These are phyloP conservation scores for Calonectria pauciramosa DNA, from an alignment of 2,329 filamentous ascomycete species.

Conservation along the genomic window DNA sequence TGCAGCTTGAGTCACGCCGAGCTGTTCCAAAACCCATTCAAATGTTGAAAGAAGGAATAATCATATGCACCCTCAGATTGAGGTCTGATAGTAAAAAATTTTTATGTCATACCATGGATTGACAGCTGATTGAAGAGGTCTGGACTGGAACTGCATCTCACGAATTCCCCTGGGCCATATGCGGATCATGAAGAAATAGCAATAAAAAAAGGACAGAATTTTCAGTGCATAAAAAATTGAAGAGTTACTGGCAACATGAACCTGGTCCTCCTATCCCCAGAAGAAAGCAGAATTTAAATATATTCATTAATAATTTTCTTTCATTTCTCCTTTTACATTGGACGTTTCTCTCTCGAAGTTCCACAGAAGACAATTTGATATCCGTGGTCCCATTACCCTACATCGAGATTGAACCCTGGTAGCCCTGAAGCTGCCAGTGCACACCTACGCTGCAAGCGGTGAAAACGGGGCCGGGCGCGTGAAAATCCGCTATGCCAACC, in stretches of 20 bases:
- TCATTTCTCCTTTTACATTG: neutral
- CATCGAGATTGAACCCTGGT: neutral
- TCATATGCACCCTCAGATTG: too few relatives aligned
- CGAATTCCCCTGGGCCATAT: neutral
- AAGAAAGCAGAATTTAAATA: neutral
- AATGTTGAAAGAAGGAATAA: neutral
- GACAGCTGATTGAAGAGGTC: neutral
- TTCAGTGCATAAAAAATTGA: neutral
- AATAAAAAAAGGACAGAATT: neutral
- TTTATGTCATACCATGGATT: neutral
- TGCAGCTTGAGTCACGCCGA: slow-evolving; percentile 1
- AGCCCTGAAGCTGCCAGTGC: slow-evolving; percentile 3
- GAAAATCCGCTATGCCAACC: slow-evolving; percentile 14
- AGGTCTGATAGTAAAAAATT: neutral
- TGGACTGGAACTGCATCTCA: neutral
- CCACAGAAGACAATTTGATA: neutral
- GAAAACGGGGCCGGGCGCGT: slow-evolving; percentile 11
- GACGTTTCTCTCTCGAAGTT: neutral
- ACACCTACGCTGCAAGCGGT: slow-evolving; percentile 13
- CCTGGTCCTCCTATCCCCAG: neutral
- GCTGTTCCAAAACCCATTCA: neutral
- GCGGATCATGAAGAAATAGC: too few relatives aligned
- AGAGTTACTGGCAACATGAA: neutral
- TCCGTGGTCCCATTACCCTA: neutral
- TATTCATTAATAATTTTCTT: neutral